These are phyloP conservation scores for Metschnikowia santaceciliae DNA, from an alignment of 805 yeast genomes.

Conservation along the genomic window DNA sequence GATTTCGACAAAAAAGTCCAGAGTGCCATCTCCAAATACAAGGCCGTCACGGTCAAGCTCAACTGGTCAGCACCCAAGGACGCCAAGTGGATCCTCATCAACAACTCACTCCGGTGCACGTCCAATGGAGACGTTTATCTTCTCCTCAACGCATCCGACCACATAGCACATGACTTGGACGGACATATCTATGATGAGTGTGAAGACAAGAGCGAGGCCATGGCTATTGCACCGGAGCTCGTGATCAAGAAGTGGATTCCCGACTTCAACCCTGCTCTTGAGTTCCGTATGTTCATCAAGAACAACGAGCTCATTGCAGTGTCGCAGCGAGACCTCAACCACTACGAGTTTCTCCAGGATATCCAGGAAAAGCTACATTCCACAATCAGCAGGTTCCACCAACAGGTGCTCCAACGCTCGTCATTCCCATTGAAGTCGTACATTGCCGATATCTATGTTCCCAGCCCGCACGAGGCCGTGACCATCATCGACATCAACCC, in stretches of 20 bases:
- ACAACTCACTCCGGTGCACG: conserved; percentile 69
- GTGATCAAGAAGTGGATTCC: conserved; percentile 76
- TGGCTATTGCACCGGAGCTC: conserved; percentile 49
- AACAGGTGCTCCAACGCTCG: conserved; percentile 32
- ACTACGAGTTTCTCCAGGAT: conserved; percentile 63
- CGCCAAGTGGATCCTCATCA: conserved; percentile 85
- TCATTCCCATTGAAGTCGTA: conserved; percentile 31
- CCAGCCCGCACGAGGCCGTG: conserved; percentile 63
- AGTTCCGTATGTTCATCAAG: conserved; percentile 81
- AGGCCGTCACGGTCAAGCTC: conserved; percentile 77
- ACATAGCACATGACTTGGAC: conserved; percentile 78
- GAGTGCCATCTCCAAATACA: conserved; percentile 44
- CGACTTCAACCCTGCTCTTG: conserved; percentile 81
- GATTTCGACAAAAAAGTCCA: conserved; percentile 57
- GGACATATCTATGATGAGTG: conserved; percentile 56
- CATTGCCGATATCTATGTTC: conserved; percentile 79
- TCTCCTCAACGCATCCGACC: conserved; percentile 80
- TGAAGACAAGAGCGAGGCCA: conserved; percentile 19
- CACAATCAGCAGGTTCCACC: conserved; percentile 53
- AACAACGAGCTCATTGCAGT: conserved; percentile 63
- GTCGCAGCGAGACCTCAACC: conserved; percentile 83
- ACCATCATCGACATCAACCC: conserved; percentile 86
- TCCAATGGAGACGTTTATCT: conserved; percentile 74
- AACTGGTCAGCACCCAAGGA: conserved; percentile 98
- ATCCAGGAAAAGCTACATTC: conserved; percentile 46